Evolutionary conservation across 768 basidiomycete species (phyloP), one percentile per base, ranked within the genome.

Genomic region (Suillus spraguei): DNA sequence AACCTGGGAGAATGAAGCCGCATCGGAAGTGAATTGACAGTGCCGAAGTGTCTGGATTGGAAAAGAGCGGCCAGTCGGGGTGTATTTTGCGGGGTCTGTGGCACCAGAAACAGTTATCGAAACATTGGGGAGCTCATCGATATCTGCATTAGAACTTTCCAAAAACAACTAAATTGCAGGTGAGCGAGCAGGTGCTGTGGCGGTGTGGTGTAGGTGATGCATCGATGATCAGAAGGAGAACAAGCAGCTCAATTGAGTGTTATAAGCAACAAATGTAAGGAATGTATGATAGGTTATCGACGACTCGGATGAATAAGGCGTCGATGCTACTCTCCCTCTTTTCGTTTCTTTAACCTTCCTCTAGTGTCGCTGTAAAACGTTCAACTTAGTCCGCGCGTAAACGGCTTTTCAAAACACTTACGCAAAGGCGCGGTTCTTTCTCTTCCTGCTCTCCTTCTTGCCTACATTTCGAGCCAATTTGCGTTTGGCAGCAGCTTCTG

Each of bases 371-470:
- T 86, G 56, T 7, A 58, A 22, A 54, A n/a, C 1, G 32, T 59
- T 11, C 56, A 28, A 47, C 4, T 46, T 47, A 60, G 22, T 44
- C 17, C 16, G 28, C 22, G 5, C 44, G 8, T 53, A 53, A 4
- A 28, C 5, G 0, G 6, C 44, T 10, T 7, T 5, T 24, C 24
- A 13, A n/a, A 22, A 50, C 10, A 82, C 90, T 77, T 69, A 90
- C 89, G 82, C 80, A 71, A 86, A 88, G 32, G 74, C 70, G 33
- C 80, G 74, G 52, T 81, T 83, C 75, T 94, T 95, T 69, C 93
- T 79, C 74, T 96, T 96, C 71, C 88, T 82, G 66, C 90, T 90
- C 68, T 92, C 93, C 76, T 94, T 95, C 80, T 96, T 96, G 68
- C 85, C 80, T 11, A 74, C 75, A 65, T 93, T 92, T 66, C 87